Base-by-base conservation (phyloP, 805 yeast genomes). In the Kodamaea lidongshanica region DNA sequence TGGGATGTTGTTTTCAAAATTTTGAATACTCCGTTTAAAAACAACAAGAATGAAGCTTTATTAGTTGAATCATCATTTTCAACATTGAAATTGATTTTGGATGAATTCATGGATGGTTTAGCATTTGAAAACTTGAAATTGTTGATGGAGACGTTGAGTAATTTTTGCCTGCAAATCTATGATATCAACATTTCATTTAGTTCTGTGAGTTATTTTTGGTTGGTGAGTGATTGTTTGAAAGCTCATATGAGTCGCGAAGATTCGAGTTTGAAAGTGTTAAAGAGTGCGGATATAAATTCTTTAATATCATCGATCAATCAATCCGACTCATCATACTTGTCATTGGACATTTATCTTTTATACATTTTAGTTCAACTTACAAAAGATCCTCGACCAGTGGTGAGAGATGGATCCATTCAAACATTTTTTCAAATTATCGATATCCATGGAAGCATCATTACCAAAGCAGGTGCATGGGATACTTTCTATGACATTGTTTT, bases 171-270 rank as follows among this genome's bases (percentile, higher is more conserved):
- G 2, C 97, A 92, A 46, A 58, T 54, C 1, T 65, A 62, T 39
- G 95, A 89, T 41, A 54, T 89, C 41, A 89, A 89, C 51, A 83
- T 86, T 12, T 84, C 96, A 0, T 87, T 89, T 50, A 84, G 94
- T 28, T 79, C 96, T 0, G 82, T 87, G 6, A 84, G 95, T 42
- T 82, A 87, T 42, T 88, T 87, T 47, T 89, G 97, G 97, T 54
- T 82, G 10, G 74, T 92, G 3, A 83, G 96, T 43, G 97, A 92
- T 45, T 76, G 77, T 35, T 55, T 64, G 19, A 57, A 55, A 28
- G 40, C 48, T 8, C 45, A 50, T 30, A 42, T 26, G 26, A 19
- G 6, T 18, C 17, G 27, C 17, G 12, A 22, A 23, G 18, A 13
- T 8, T 9, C 27, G 16, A 11, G 21, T 19, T 9, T 16, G 12